Evolutionary conservation across 2,329 filamentous ascomycete species (phyloP), one percentile per base, ranked within the genome.

Genomic region (Fusarium compactum): DNA sequence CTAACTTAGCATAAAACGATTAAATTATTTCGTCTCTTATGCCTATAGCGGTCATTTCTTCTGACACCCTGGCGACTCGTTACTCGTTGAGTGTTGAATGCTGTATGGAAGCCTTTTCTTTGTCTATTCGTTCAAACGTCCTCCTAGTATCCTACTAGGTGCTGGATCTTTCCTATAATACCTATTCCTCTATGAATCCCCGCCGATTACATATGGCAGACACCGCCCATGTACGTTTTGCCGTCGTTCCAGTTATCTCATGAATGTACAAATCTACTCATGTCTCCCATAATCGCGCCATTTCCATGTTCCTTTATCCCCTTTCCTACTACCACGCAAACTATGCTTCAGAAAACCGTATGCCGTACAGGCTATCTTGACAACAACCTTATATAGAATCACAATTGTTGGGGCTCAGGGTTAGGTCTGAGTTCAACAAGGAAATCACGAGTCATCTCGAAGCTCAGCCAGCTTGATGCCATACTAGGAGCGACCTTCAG

Each of bases 401-500:
- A 78, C 58, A 79, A 55, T 38, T 71, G 66, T 40, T 73, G 69
- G 50, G 74, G 64, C 55, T 76, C 76, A 29, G 71, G 78, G 27
- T 83, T 82, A 3, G 84, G 81, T 63, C 86, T 86, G 30, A 94
- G 78, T 22, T 83, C 84, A 61, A 97, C 84, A 43, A 98, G 83
- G 77, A 97, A 92, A 81, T 99, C 96, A 71, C 96, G 89, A 11
- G 93, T 95, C 78, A 98, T 84, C 82, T 99, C 96, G 78, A 97
- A 99, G 80, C 95, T 98, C 66, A 98, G 88, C 95, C 96, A 99
- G 81, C 93, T 98, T 74, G 94, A 97, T 18, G 96, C 96, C 95
- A 99, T 99, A 79, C 95, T 98, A 6, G 96, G 96, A 10, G 96
- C 95, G 18, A 99, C 96, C 82, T 99, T 99, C 66, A 99, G 87